Evolutionary conservation across 108 stramenopile genomes (phyloP), one percentile per base, ranked within the genome.

Genomic region (Skeletonema potamos): DNA sequence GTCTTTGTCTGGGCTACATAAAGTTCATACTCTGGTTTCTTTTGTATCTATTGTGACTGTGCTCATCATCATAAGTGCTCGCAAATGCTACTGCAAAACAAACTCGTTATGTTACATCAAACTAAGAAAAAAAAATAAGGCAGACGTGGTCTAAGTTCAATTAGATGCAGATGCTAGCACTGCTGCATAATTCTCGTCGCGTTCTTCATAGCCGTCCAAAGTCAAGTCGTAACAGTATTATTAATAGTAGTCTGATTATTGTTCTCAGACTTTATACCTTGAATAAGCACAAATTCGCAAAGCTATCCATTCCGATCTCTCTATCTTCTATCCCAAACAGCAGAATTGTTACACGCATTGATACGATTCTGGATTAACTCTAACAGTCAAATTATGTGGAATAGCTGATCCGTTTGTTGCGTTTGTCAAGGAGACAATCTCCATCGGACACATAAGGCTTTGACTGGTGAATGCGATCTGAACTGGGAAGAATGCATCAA

Each of bases 401-500:
- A 89, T 89, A n/a, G 85, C 62, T 13, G 87, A 70, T n/a, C 92
- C 96, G 66, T 72, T 86, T 27, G 81, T 41, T 29, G 80, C 71
- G 39, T 76, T 85, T 15, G 88, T 84, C 36, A 95, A 79, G 12
- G 71, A 64, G 27, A 79, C 84, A 64, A 97, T 83, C 41, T 91
- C 81, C 48, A 97, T 84, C 12, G 93, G 90, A 73, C 95, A 96
- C 80, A 94, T 85, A 13, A 98, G 81, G 41, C 87, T 92, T 41
- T 93, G 85, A 41, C 92, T 94, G 62, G 84, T 87, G 88, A 99
- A 99, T n/a, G 85, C 82, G 62, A 97, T 85, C 65, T 89, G 93
- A 54, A 96, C 90, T 28, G 98, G 98, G 84, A 99, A 99, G 85
- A 99, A 99, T 11, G 80, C 96, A 69, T 94, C 94, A 27, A 89